A percentile compares a stretch with the other conserved stretches of the same genome.
phyloP scores from a whole-genome alignment of 306 rosid species.

The Myrica gale region DNA sequence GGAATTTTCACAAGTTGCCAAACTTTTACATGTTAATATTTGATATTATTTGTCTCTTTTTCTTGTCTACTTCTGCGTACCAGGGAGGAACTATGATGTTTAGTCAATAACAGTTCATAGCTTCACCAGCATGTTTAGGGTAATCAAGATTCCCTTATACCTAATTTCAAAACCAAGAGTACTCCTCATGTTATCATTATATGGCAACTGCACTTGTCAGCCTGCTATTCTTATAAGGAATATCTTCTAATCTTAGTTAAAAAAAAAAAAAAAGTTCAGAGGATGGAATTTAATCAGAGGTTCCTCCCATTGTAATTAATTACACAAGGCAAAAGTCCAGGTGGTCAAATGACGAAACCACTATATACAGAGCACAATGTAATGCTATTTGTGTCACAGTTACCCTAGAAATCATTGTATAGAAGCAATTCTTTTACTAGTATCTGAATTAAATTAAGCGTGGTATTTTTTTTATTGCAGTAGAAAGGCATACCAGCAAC shows the following conservation, averaged over 20 bases:
- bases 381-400: constrained; percentile 7
- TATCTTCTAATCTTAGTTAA: not conserved
- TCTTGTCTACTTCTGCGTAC: not conserved
- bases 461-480: not conserved
- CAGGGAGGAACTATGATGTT: not conserved
- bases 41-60: not conserved
- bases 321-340: constrained; percentile 3
- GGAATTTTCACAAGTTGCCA: not conserved
- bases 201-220: not conserved
- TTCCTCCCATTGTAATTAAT: not conserved
- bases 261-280: not conserved
- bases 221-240: constrained; percentile 6
- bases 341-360: constrained; percentile 10
- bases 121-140: not conserved
- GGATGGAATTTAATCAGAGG: constrained; percentile 12
- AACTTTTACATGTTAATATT: not conserved
- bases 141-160: not conserved
- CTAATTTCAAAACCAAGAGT: not conserved
- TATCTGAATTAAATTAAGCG: not conserved
- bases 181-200: not conserved
- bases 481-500: constrained; percentile 64
- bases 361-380: not conserved
- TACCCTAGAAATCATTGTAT: not conserved
- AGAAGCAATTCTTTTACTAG: not conserved
- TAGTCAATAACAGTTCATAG: not conserved